A percentile compares a stretch with the other conserved stretches of the same genome.
These are phyloP conservation scores for Phytophthora cryptogea DNA, from an alignment of 352 stramenopile genomes.

Conservation along the genomic window DNA sequence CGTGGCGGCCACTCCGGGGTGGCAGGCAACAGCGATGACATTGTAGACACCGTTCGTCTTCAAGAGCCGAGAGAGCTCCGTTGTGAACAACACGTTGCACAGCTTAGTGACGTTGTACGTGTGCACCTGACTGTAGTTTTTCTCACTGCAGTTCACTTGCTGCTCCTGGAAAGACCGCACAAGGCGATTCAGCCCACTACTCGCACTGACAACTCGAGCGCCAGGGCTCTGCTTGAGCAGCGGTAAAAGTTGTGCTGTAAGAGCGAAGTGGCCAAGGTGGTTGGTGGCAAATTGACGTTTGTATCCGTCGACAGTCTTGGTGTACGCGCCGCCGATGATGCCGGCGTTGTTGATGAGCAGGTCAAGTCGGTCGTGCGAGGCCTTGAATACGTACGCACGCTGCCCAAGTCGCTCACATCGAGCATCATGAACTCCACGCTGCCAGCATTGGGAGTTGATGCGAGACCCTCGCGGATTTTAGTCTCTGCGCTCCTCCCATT, in stretches of 20 bases:
- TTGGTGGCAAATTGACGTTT: slow-evolving; percentile 75
- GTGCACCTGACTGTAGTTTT: background rate
- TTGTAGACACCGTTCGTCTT: background rate
- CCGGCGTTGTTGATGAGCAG: slow-evolving; percentile 77
- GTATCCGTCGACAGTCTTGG: slow-evolving; percentile 41
- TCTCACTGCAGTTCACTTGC: slow-evolving; percentile 3
- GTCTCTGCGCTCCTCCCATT: slow-evolving; percentile 10
- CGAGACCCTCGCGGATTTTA: slow-evolving; percentile 10
- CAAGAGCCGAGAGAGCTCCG: slow-evolving; percentile 8
- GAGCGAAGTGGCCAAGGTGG: slow-evolving; percentile 61
- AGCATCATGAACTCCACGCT: slow-evolving; percentile 58
- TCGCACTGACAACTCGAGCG: slow-evolving; percentile 51
- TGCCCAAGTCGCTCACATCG: slow-evolving; percentile 48
- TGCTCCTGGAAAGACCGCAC: slow-evolving; percentile 16
- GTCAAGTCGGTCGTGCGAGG: slow-evolving; percentile 39
- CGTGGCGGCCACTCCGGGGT: background rate
- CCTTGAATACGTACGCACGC: slow-evolving; percentile 50
- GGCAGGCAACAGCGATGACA: slow-evolving; percentile 9
- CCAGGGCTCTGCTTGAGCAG: slow-evolving; percentile 32
- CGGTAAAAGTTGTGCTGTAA: slow-evolving; percentile 52
- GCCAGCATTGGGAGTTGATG: slow-evolving; percentile 1
- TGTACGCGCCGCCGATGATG: slow-evolving; percentile 47
- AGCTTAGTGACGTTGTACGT: slow-evolving; percentile 1
- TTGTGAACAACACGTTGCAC: slow-evolving; percentile 32
- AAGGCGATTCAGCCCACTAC: slow-evolving; percentile 47